phyloP scores from a whole-genome alignment of 2,329 filamentous ascomycete genomes.

The Amesomyces nigricolor region DNA sequence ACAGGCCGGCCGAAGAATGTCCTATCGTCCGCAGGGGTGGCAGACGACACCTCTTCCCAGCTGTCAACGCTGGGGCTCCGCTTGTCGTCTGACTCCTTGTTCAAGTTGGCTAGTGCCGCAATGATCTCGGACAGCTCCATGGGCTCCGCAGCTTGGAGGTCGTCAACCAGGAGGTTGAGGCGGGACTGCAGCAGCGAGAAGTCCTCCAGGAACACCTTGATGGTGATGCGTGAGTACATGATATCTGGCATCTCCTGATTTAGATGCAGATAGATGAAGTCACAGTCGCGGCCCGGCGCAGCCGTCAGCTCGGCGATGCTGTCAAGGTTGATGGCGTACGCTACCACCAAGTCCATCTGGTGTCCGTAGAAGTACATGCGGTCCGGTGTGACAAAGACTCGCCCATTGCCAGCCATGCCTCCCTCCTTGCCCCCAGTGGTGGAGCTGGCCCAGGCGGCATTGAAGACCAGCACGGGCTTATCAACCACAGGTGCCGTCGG shows the following conservation, averaged over 20 bases:
- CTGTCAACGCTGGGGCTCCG: conserved; percentile 74
- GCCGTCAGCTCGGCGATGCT: conserved; percentile 84
- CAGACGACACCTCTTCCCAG: conserved; percentile 75
- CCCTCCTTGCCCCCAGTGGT: conserved; percentile 39
- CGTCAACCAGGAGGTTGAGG: conserved; percentile 78
- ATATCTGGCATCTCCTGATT: conserved; percentile 56
- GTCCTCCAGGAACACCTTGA: conserved; percentile 91
- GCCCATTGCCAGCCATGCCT: conserved; percentile 59
- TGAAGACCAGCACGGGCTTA: conserved; percentile 84
- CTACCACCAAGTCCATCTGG: conserved; percentile 82
- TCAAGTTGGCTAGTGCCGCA: conserved; percentile 67
- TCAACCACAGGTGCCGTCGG: conserved; percentile 71
- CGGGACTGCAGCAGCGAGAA: conserved; percentile 75
- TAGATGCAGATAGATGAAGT: conserved; percentile 82
- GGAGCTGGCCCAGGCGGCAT: conserved; percentile 72
- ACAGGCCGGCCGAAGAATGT: conserved; percentile 39
- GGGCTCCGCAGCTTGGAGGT: conserved; percentile 66
- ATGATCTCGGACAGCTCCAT: conserved; percentile 65
- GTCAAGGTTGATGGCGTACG: conserved; percentile 69
- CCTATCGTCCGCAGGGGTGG: conserved; percentile 55
- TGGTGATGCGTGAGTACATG: conserved; percentile 67
- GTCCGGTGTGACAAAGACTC: conserved; percentile 80
- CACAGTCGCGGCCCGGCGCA: conserved; percentile 82
- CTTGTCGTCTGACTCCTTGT: conserved; percentile 53
- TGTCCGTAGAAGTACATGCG: conserved; percentile 97